Evolutionary conservation across 225 moss, liverwort and hornwort genomes (phyloP).

Genomic region (Marchantia polymorpha): DNA sequence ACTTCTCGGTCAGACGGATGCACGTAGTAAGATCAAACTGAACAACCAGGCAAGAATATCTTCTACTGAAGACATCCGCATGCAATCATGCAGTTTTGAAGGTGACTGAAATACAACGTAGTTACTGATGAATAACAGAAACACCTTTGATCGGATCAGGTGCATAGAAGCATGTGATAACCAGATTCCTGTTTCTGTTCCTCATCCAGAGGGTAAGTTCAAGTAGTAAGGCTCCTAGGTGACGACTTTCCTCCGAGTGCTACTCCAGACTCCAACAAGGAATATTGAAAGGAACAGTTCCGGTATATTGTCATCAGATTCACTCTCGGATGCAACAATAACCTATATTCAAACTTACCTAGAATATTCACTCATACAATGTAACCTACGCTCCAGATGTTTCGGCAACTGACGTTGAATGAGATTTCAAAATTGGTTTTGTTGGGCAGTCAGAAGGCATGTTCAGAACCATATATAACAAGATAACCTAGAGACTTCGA

Average conservation of each 20-base stretch:
- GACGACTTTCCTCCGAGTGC: neutral
- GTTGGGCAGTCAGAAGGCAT: conserved; percentile 8
- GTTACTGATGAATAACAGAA: neutral
- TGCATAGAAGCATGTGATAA: neutral
- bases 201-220: conserved; percentile 1
- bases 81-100: neutral
- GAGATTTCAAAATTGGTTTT: conserved; percentile 14
- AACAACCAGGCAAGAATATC: neutral
- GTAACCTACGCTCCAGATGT: neutral
- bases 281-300: neutral
- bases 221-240: neutral
- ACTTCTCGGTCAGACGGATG: neutral
- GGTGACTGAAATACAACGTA: neutral
- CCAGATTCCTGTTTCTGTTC: neutral
- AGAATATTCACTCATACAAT: neutral
- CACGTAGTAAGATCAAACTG: neutral
- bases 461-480: conserved; percentile 12
- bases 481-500: neutral
- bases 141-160: neutral
- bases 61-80: neutral
- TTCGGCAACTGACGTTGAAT: neutral
- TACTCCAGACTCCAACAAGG: neutral
- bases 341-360: neutral
- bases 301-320: neutral
- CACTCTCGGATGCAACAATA: neutral